A percentile compares a stretch with the other conserved stretches of the same genome.
These are phyloP conservation scores for Sorghum bicolor DNA, from an alignment of 176 grass and related monocot species.

Conservation along the genomic window Sorghum_bicolor_NCBIv3 NC_012878.2:49503501-49504000, in stretches of 20 bases:
- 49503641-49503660: too few species aligned
- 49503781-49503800: neutral
- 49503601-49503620: too few species aligned
- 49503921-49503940: neutral
- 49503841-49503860: neutral
- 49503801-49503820: slow-evolving; percentile 7
- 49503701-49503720: too few species aligned
- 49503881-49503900: neutral
- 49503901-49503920: neutral
- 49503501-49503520: too few species aligned
- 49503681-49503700: too few species aligned
- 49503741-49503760: slow-evolving; percentile 2
- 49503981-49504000: neutral
- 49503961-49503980: neutral
- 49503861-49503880: neutral
- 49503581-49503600: too few species aligned
- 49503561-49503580: too few species aligned
- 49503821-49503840: neutral
- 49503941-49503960: neutral
- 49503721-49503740: too few species aligned
- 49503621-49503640: too few species aligned
- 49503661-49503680: too few species aligned
- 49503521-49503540: too few species aligned
- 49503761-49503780: neutral
- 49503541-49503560: too few species aligned